phyloP scores from a whole-genome alignment of 495 filamentous ascomycete species.

The Lentithecium fluviatile region DNA sequence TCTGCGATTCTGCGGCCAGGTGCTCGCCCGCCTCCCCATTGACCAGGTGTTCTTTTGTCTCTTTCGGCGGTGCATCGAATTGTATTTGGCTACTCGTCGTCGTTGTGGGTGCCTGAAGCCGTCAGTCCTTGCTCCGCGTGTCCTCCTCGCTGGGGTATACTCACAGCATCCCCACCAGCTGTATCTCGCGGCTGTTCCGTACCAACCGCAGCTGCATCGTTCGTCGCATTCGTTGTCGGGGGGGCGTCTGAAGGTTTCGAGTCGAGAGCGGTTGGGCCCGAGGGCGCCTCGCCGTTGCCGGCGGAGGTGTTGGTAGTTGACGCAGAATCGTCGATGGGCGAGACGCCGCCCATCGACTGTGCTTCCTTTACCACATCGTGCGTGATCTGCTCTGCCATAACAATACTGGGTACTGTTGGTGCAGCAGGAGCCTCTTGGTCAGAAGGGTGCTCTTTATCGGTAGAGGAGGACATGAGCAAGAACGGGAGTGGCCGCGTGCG shows the following conservation, averaged over 20 bases:
- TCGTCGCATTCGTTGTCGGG: constrained; percentile 11
- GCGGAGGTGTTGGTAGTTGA: constrained; percentile 59
- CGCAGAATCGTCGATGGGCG: constrained; percentile 72
- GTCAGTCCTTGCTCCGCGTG: constrained; percentile 5
- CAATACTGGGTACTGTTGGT: constrained; percentile 61
- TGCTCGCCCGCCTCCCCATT: constrained; percentile 36
- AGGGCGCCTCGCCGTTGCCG: constrained; percentile 57
- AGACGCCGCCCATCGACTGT: constrained; percentile 69
- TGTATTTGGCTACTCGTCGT: constrained; percentile 1
- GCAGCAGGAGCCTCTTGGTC: constrained; percentile 35
- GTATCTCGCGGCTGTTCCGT: constrained; percentile 7
- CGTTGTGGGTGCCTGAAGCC: neutral
- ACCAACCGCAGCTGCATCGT: constrained; percentile 11
- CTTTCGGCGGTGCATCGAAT: constrained; percentile 36
- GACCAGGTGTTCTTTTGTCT: constrained; percentile 34
- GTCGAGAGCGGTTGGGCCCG: constrained; percentile 37
- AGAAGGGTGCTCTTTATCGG: constrained; percentile 32
- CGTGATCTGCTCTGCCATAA: constrained; percentile 77
- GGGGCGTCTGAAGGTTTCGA: constrained; percentile 20
- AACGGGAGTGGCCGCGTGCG: constrained; percentile 30
- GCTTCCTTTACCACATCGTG: constrained; percentile 78
- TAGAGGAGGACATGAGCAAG: constrained; percentile 25
- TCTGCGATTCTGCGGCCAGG: constrained; percentile 21
- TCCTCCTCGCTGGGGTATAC: constrained; percentile 5
- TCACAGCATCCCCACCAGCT: constrained; percentile 9